Percentiles rank a stretch among this genome's conserved stretches.
phyloP scores from a whole-genome alignment of 805 yeast genomes.

The Suhomyces pyralidae region DNA sequence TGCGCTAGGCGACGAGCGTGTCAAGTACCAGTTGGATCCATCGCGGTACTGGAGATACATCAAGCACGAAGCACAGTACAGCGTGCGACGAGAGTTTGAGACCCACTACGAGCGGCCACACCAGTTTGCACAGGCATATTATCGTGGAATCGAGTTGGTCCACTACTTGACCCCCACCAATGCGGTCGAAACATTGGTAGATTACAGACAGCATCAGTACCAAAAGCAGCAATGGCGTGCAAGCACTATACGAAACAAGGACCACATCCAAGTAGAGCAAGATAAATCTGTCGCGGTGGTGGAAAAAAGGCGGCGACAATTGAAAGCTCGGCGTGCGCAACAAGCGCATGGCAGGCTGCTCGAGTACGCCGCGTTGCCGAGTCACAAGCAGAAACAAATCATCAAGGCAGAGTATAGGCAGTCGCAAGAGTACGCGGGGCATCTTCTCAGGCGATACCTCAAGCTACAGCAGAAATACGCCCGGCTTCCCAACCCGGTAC shows the following conservation, averaged over 20 bases:
- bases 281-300: conserved; percentile 3
- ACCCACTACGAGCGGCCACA: not conserved
- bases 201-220: conserved; percentile 5
- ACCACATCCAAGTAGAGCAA: conserved; percentile 10
- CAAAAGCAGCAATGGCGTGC: conserved; percentile 17
- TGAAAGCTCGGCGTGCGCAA: not conserved
- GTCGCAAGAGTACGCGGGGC: conserved; percentile 14
- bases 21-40: conserved; percentile 1
- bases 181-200: not conserved
- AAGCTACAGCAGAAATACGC: conserved; percentile 24
- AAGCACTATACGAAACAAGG: conserved; percentile 8
- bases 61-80: conserved; percentile 1
- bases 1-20: not conserved
- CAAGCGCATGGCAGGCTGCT: not conserved
- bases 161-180: not conserved
- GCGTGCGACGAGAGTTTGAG: conserved; percentile 4
- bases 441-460: conserved; percentile 25
- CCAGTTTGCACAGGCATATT: not conserved
- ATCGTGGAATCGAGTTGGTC: conserved; percentile 1
- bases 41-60: conserved; percentile 1
- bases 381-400: conserved; percentile 11
- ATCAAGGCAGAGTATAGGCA: conserved; percentile 11
- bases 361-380: conserved; percentile 1
- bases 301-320: conserved; percentile 3
- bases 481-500: conserved; percentile 30